Evolutionary conservation across 345 rosid species (phyloP), one percentile per base, ranked within the genome.

Genomic region (Gossypium bickii): DNA sequence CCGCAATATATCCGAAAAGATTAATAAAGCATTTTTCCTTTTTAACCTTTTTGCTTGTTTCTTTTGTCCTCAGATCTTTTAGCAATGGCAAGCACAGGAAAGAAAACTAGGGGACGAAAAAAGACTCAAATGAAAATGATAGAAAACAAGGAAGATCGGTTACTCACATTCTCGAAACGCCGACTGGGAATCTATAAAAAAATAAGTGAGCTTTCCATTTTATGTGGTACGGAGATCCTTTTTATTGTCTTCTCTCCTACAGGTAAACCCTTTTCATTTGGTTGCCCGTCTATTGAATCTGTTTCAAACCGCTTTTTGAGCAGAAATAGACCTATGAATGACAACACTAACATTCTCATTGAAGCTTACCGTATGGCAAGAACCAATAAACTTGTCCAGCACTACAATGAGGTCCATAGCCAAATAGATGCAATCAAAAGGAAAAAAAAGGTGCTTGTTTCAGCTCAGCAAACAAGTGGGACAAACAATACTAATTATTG

Each of bases 151-250:
- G 82, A 60, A 9, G 81, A 77, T n/a, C 51, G 81, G 45, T 38
- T 77, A 80, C 55, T 80, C 1, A 65, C 83, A 7, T 85, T 85
- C 73, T 85, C 88, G 0, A 88, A 88, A 80, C 82, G 89, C 9
- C 65, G 77, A 65, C 53, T 79, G 0, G 86, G 92, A 0, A 79
- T 83, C 9, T 77, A 70, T 77, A 88, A 86, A 41, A 86, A 88
- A 48, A 76, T 84, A 18, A 80, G 78, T 44, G 88, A 88, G 69
- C 53, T 86, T 17, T 45, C 76, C 2, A 48, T 86, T 2, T 34
- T 83, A 3, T 81, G 78, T 16, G 80, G 82, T 2, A 79, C 80
- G 4, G 74, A 85, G 24, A 25, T 56, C 0, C 78, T 66, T 13
- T 48, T 86, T 7, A 41, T 82, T n/a, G 72, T 78, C 27, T 86